Percentiles rank a stretch among this genome's conserved stretches.
phyloP scores from a whole-genome alignment of 2,329 filamentous ascomycete genomes.

The Fusarium beomiforme region DNA sequence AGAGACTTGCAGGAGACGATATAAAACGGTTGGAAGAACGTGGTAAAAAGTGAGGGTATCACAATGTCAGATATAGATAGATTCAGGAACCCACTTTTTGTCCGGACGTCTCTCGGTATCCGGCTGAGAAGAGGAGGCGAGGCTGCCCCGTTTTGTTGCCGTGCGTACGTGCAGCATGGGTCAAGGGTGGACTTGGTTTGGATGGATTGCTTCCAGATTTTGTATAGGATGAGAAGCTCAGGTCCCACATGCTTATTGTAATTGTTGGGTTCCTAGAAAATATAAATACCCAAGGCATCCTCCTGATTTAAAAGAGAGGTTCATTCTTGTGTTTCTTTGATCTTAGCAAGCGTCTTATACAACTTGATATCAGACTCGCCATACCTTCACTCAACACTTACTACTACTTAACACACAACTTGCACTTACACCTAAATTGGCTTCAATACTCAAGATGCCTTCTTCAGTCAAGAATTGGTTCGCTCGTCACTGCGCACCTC shows the following conservation, averaged over 20 bases:
- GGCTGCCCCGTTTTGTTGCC: not conserved
- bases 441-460: slow-evolving; percentile 41
- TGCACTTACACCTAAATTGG: not conserved
- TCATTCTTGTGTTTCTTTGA: not conserved
- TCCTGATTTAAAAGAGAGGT: too few species aligned
- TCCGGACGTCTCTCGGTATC: slow-evolving; percentile 42
- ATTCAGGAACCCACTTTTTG: slow-evolving; percentile 32
- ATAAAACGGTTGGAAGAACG: slow-evolving; percentile 27
- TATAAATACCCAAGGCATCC: slow-evolving; percentile 40
- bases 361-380: not conserved
- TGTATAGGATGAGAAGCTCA: not conserved
- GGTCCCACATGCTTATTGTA: slow-evolving; percentile 28
- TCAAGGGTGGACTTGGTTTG: not conserved
- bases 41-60: slow-evolving; percentile 34
- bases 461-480: slow-evolving; percentile 51
- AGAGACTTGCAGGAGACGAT: not conserved
- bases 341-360: not conserved
- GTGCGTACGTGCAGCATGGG: not conserved
- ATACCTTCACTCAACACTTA: not conserved
- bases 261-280: slow-evolving; percentile 7
- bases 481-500: slow-evolving; percentile 53
- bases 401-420: not conserved
- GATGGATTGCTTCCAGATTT: slow-evolving; percentile 20
- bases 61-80: slow-evolving; percentile 2
- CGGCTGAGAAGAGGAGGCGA: slow-evolving; percentile 9